phyloP scores from a whole-genome alignment of 768 basidiomycete genomes.

The Lentinula edodes region DNA sequence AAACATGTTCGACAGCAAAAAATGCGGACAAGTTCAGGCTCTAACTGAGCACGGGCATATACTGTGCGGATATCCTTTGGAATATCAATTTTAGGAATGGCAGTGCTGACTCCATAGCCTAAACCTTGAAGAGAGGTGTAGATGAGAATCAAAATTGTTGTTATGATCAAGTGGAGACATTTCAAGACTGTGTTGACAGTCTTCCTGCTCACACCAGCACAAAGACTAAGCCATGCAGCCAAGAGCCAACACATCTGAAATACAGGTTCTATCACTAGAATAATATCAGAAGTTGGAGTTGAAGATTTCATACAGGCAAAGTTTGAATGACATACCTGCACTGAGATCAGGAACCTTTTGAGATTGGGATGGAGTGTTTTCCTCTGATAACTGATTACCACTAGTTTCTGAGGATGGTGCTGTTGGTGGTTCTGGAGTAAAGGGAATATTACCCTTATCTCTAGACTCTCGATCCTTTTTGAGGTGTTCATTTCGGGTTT shows the following conservation, averaged over 20 bases:
- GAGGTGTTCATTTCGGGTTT: no score
- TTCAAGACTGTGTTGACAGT: conserved; percentile 6
- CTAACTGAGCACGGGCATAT: conserved; percentile 8
- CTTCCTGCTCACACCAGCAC: not conserved
- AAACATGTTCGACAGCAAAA: conserved; percentile 23
- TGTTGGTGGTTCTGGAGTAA: no score
- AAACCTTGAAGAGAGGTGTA: not conserved
- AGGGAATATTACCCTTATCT: no score
- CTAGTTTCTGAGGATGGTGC: no score
- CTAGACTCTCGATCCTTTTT: no score
- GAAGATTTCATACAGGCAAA: not conserved
- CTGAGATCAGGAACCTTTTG: not conserved
- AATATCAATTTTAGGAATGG: not conserved
- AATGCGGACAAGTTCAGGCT: conserved; percentile 17
- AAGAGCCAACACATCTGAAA: conserved; percentile 7
- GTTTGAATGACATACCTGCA: not conserved
- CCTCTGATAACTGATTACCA: no score
- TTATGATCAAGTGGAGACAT: conserved; percentile 7
- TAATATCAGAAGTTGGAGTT: not conserved
- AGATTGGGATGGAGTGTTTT: no score
- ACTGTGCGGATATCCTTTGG: conserved; percentile 19
- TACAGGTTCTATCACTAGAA: not conserved
- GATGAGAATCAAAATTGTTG: not conserved
- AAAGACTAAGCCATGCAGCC: conserved; percentile 7
- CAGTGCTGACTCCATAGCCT: not conserved